Base-by-base conservation (phyloP, 2,329 filamentous ascomycete genomes). In the Acephala macrosclerotiorum region DNA sequence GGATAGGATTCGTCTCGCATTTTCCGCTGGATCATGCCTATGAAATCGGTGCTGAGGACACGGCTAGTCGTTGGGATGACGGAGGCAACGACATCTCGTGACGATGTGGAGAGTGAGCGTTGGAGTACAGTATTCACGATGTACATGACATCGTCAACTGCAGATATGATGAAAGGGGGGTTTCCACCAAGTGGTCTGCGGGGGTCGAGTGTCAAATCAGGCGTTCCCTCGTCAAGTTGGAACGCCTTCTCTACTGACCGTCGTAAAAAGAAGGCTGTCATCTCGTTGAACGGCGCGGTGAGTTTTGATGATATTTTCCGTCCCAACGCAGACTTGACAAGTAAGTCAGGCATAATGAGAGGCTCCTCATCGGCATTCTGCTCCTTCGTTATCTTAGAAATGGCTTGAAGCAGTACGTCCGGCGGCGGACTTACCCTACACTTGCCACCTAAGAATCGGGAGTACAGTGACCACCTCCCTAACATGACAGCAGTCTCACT, bases 121-220 rank as follows among this genome's bases (percentile, higher is more conserved):
- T 96, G 91, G 8, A 98, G 84, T 38, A 98, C 91, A 59, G 95
- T 91, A 76, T 96, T 97, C 76, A 97, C 92, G 73, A 99, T 97
- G 79, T 98, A 99, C 95, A 99, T 98, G 75, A 98, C 94, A 80
- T 97, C 96, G 81, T 99, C 96, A 9, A 99, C 94, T 0, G 95
- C 94, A 1, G 94, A 94, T 51, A 96, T 95, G 73, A 99, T 97
- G 75, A 93, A 96, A 0, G 96, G 96, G 2, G 93, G 87, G 72
- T 94, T 93, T 65, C 89, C 87, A 60, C 91, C 88, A 51, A 97
- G 83, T 3, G 90, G 84, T 74, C 85, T 91, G 74, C 85, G 89
- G 49, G 90, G 83, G 75, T 90, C 93, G 38, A 99, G 83, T 0
- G 92, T 91, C 22, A 99, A 82, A 22, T 93, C 93, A 0, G 96